Percentiles rank a stretch among this genome's conserved stretches.
These are phyloP conservation scores for Cetraspora pellucida DNA, from an alignment of 192 early-diverging fungal species.

Conservation along the genomic window DNA sequence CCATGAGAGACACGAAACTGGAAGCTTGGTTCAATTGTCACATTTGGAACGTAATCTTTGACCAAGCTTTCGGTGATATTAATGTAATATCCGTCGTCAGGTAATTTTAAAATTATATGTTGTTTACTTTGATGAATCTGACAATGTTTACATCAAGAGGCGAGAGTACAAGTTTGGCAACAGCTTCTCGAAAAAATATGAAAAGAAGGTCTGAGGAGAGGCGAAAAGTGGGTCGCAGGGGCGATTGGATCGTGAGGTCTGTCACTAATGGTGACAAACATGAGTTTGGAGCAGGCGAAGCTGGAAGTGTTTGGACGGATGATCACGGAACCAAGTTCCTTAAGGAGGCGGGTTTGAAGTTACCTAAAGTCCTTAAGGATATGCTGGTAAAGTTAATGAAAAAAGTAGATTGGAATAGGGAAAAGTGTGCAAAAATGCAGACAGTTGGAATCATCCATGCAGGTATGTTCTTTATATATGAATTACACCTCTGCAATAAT, in stretches of 20 bases:
- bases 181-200: conserved; percentile 27
- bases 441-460: conserved; percentile 25
- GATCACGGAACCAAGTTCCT: conserved; percentile 11
- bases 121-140: not conserved
- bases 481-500: not conserved
- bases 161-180: conserved; percentile 30
- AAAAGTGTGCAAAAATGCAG: conserved; percentile 2
- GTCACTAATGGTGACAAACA: conserved; percentile 8
- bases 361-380: conserved; percentile 16
- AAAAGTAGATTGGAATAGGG: conserved; percentile 27
- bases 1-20: conserved; percentile 3
- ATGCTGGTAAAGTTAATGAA: conserved; percentile 22
- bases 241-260: conserved; percentile 29
- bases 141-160: conserved; percentile 6
- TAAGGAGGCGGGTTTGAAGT: conserved; percentile 9
- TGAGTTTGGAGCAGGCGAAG: not conserved
- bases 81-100: conserved; percentile 24
- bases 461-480: conserved; percentile 10
- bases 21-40: conserved; percentile 36
- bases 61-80: conserved; percentile 28
- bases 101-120: conserved; percentile 11
- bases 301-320: not conserved
- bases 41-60: conserved; percentile 25
- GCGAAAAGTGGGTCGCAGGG: conserved; percentile 15
- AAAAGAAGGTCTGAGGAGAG: conserved; percentile 2